These are phyloP conservation scores for Abelmoschus esculentus DNA, from an alignment of 345 rosid species.

Conservation along the genomic window DNA sequence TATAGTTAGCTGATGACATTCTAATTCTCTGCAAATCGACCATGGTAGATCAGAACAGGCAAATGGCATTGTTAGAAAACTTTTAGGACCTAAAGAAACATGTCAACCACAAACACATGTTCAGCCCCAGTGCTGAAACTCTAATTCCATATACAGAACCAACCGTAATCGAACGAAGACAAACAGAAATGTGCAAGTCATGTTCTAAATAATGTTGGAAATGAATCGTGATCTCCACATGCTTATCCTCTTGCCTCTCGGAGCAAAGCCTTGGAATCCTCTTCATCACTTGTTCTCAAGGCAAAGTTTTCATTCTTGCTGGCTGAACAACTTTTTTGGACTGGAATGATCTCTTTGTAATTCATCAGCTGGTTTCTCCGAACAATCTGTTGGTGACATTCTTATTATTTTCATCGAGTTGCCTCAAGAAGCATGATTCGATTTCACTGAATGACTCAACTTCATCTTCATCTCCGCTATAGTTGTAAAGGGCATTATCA, in stretches of 20 bases:
- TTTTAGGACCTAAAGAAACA: slow-evolving; percentile 3
- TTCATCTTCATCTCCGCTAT: slow-evolving; percentile 38
- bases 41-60: neutral
- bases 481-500: slow-evolving; percentile 33
- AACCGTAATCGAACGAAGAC: slow-evolving; percentile 5
- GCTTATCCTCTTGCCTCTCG: neutral
- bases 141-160: slow-evolving; percentile 47
- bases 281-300: slow-evolving; percentile 26
- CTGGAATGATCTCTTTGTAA: slow-evolving; percentile 12
- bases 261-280: neutral
- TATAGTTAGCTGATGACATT: neutral
- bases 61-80: neutral
- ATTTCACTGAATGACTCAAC: slow-evolving; percentile 34
- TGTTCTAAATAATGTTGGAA: neutral
- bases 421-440: slow-evolving; percentile 64
- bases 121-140: slow-evolving; percentile 61
- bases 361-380: slow-evolving; percentile 13
- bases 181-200: slow-evolving; percentile 21
- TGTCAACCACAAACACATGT: slow-evolving; percentile 25
- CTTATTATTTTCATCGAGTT: slow-evolving; percentile 25
- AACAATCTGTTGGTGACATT: slow-evolving; percentile 4
- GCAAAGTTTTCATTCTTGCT: slow-evolving; percentile 31
- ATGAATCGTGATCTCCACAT: slow-evolving; percentile 13
- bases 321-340: slow-evolving; percentile 22
- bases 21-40: neutral